Conservation (phyloP, 495 filamentous ascomycete genomes). For the Aspergillus affinis region DNA sequence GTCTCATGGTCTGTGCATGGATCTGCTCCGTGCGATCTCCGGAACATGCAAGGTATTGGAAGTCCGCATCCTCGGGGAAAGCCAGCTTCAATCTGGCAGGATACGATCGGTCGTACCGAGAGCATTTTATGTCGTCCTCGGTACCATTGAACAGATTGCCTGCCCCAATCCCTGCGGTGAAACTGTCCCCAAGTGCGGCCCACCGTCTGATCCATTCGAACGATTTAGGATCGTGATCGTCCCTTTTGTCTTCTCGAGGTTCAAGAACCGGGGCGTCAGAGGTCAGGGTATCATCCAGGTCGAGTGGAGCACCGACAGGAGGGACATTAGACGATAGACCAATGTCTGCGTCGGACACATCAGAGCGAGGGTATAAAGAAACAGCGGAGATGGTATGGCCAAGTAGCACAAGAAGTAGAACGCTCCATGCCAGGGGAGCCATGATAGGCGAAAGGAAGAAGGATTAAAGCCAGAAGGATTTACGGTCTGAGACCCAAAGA, state of each 20-base stretch:
- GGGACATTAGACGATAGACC: not conserved
- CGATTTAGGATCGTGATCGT: constrained; percentile 12
- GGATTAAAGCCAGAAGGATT: not conserved
- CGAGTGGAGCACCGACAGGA: too few relatives aligned
- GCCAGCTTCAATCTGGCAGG: constrained; percentile 17
- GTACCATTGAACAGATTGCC: constrained; percentile 4
- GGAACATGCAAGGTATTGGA: constrained; percentile 21
- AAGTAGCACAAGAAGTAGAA: not conserved
- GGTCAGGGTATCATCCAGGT: not conserved
- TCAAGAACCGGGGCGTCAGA: constrained; percentile 7
- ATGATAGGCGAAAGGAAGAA: not conserved
- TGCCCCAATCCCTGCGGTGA: constrained; percentile 34
- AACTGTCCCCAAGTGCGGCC: constrained; percentile 36
- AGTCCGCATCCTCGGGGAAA: not conserved
- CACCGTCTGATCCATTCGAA: constrained; percentile 26
- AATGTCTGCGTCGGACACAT: not conserved
- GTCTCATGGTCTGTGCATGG: constrained; percentile 17
- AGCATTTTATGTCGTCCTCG: constrained; percentile 17
- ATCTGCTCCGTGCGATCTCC: constrained; percentile 23
- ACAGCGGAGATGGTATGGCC: not conserved
- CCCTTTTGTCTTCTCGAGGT: not conserved
- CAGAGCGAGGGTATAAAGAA: not conserved
- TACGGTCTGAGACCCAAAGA: too few relatives aligned
- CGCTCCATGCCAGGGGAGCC: not conserved
- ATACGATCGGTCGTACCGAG: constrained; percentile 27